A percentile compares a stretch with the other conserved stretches of the same genome.
Evolutionary conservation across 2,329 filamentous ascomycete species (phyloP).

Genomic region (Xylaria sp.): DNA sequence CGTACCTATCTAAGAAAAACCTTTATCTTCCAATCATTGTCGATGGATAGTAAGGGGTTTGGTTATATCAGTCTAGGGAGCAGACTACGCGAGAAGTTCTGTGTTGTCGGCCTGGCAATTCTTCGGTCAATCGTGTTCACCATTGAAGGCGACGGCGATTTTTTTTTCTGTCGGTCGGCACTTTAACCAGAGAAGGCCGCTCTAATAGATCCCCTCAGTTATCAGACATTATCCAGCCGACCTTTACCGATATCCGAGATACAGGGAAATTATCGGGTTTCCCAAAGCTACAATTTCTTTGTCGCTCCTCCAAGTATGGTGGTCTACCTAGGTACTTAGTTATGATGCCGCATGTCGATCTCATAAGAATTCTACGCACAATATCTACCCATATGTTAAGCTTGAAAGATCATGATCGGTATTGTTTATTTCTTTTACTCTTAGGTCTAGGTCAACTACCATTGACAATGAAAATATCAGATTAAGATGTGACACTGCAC

Average conservation of each 20-base stretch:
- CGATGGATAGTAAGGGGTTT: constrained; percentile 12
- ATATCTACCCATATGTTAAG: too few species aligned
- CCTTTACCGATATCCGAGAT: background rate
- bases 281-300: too few species aligned
- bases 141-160: background rate
- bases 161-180: constrained; percentile 11
- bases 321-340: too few species aligned
- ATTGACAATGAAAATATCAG: too few species aligned
- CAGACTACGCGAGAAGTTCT: background rate
- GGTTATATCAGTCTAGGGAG: constrained; percentile 23
- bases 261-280: too few species aligned
- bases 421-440: too few species aligned
- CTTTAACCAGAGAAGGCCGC: constrained; percentile 13
- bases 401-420: too few species aligned
- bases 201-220: background rate
- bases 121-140: background rate
- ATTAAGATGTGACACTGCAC: too few species aligned
- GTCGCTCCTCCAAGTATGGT: too few species aligned
- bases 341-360: too few species aligned
- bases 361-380: too few species aligned
- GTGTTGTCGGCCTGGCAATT: background rate
- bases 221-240: background rate
- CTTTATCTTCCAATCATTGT: constrained; percentile 40
- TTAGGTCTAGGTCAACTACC: too few species aligned
- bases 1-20: constrained; percentile 29